Base-by-base conservation (phyloP, 805 yeast species). In the Kazachstania kunashirensis region DNA sequence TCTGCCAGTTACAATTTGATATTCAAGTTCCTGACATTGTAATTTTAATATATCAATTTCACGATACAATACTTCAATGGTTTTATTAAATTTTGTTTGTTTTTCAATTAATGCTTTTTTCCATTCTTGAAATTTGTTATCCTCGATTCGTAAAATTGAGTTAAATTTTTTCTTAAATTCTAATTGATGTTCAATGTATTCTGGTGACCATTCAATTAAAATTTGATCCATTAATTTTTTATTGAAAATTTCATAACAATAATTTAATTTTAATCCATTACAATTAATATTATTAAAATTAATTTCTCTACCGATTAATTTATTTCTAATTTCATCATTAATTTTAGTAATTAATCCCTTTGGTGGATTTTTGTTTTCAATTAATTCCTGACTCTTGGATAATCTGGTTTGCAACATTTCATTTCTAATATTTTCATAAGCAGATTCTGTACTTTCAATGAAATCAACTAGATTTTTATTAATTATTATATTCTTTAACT, bases 381-480 rank as follows among this genome's bases (percentile, higher is more conserved):
- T 19, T 7, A 56, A 49, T 24, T 44, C 53, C 34, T 47, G 52
- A 2, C 57, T 54, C 24, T 52, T 47, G 16, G 46, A 40, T 17
- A 61, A 41, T 39, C 83, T 65, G 9, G 71, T 64, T 36, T 62
- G 65, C 61, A 82, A 64, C 50, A 79, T 71, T 31, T 67, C 67
- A 15, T 64, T 54, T 31, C 95, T 72, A 61, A 75, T 84, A 24
- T 66, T 67, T 47, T 81, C 94, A 60, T 79, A n/a, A n/a, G n/a
- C n/a, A n/a, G 6, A 6, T 48, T 85, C 89, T 6, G 94, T 84
- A 6, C 85, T 68, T n/a, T 64, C 53, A 28, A 84, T 75, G 46
- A 88, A 69, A 51, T 86, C 95, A 34, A 82, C 70, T 80, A 84
- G 72, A 57, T 84, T 72, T 15, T 77, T 69, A 17, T 78, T 69